Evolutionary conservation across 768 basidiomycete species (phyloP).

Genomic region (Cystobasidium tubakii): DNA sequence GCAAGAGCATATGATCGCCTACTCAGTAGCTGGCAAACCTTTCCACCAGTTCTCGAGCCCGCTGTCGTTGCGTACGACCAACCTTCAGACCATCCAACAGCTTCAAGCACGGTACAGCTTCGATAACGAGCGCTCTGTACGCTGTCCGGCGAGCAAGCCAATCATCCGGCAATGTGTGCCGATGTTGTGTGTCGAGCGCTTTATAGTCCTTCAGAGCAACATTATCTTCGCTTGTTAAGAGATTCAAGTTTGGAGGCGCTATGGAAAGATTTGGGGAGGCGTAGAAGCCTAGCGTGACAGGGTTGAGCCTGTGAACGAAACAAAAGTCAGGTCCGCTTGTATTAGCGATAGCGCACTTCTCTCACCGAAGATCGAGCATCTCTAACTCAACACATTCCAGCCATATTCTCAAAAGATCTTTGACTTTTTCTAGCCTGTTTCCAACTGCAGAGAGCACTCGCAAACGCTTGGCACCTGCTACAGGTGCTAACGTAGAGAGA

Average conservation of each 20-base stretch:
- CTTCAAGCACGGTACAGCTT: slow-evolving; percentile 61
- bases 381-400: slow-evolving; percentile 71
- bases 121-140: slow-evolving; percentile 84
- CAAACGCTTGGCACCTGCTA: slow-evolving; percentile 69
- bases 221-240: slow-evolving; percentile 32
- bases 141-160: slow-evolving; percentile 78
- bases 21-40: neutral
- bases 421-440: slow-evolving; percentile 64
- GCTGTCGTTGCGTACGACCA: slow-evolving; percentile 39
- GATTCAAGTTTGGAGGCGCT: neutral
- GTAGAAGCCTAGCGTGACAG: slow-evolving; percentile 93
- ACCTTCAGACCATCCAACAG: slow-evolving; percentile 82
- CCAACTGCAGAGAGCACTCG: slow-evolving; percentile 82
- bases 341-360: neutral
- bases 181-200: slow-evolving; percentile 75
- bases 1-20: too few relatives aligned
- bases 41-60: slow-evolving; percentile 13
- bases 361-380: slow-evolving; percentile 84
- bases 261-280: slow-evolving; percentile 58
- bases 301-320: slow-evolving; percentile 66
- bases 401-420: slow-evolving; percentile 66
- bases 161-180: slow-evolving; percentile 80
- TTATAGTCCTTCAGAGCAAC: slow-evolving; percentile 55
- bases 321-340: neutral
- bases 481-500: slow-evolving; percentile 57